A percentile compares a stretch with the other conserved stretches of the same genome.
phyloP scores from a whole-genome alignment of 2,329 filamentous ascomycete genomes.

The Dactylonectria estremocensis region DNA sequence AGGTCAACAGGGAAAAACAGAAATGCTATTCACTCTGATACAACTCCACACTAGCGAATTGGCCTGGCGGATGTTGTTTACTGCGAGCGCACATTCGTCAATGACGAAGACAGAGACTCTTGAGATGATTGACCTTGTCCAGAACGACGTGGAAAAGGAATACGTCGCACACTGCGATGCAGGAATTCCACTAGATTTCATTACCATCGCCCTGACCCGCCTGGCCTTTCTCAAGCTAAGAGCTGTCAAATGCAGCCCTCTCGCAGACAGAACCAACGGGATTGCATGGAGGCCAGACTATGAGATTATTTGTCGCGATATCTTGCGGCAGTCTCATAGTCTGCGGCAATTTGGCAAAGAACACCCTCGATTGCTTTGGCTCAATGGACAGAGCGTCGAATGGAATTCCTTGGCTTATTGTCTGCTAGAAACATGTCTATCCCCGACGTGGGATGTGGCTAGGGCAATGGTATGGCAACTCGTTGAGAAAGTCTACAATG shows the following conservation, averaged over 20 bases:
- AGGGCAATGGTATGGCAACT: conserved; percentile 6
- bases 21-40: conserved; percentile 19
- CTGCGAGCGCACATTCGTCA: conserved; percentile 9
- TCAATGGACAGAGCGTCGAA: conserved; percentile 10
- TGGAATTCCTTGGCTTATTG: conserved; percentile 24
- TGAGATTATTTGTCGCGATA: conserved; percentile 21
- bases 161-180: conserved; percentile 15
- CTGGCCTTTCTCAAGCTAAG: conserved; percentile 16
- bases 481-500: conserved; percentile 25
- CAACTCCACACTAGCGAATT: conserved; percentile 9
- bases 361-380: conserved; percentile 17
- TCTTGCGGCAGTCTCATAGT: conserved; percentile 20
- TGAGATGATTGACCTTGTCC: conserved; percentile 1
- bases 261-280: not conserved
- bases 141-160: conserved; percentile 3
- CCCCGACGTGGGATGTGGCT: not conserved
- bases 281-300: not conserved
- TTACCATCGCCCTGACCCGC: conserved; percentile 1
- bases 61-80: conserved; percentile 12
- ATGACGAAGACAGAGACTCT: conserved; percentile 7
- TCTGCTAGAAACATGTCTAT: conserved; percentile 13
- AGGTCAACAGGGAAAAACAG: conserved; percentile 9
- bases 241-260: conserved; percentile 1
- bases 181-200: conserved; percentile 13
- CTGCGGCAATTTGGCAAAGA: conserved; percentile 27